Conservation (phyloP, 2,329 filamentous ascomycete genomes). For the Paecilomyces fulvus region DNA sequence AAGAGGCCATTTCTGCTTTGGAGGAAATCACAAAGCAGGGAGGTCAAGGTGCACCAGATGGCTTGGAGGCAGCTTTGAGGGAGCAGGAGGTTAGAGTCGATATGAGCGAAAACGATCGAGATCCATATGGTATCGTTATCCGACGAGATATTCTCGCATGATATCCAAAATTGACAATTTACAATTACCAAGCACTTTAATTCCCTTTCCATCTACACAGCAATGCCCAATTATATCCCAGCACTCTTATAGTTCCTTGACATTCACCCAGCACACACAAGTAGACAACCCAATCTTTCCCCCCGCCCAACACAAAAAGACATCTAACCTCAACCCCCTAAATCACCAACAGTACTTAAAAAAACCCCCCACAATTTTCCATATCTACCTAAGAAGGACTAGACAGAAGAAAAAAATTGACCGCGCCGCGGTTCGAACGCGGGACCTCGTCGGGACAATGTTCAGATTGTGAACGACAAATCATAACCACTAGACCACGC, state of each 20-base stretch:
- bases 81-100: slow-evolving; percentile 55
- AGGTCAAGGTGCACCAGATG: slow-evolving; percentile 18
- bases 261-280: too few species aligned
- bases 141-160: slow-evolving; percentile 7
- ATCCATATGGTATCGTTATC: slow-evolving; percentile 74
- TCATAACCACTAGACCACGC: not conserved
- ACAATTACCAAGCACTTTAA: too few species aligned
- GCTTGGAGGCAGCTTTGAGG: slow-evolving; percentile 40
- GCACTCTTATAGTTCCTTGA: too few species aligned
- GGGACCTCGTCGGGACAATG: not conserved
- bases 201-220: too few species aligned
- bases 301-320: too few species aligned
- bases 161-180: not conserved
- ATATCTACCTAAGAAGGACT: not conserved
- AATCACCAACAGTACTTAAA: not conserved
- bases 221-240: too few species aligned
- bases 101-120: slow-evolving; percentile 71
- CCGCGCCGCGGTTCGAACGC: not conserved
- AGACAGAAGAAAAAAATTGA: not conserved
- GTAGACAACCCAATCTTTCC: too few species aligned
- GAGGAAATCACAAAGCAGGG: slow-evolving; percentile 17
- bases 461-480: not conserved
- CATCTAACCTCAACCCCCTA: too few species aligned
- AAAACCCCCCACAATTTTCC: not conserved
- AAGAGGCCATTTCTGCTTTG: slow-evolving; percentile 30